Evolutionary conservation across 352 stramenopile genomes (phyloP).

Genomic region (Phytophthora europaea): DNA sequence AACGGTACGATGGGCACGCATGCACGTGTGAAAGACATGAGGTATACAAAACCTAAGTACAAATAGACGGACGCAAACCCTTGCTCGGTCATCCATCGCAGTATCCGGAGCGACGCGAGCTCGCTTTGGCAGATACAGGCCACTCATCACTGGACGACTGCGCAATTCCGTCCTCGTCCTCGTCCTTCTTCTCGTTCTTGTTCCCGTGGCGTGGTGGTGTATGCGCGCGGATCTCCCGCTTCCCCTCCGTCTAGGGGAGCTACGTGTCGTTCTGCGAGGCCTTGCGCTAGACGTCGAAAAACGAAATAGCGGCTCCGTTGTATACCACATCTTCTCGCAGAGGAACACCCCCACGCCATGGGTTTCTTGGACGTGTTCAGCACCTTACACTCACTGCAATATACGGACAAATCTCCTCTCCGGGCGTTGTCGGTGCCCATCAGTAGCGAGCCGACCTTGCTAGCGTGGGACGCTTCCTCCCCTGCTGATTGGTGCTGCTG

Average conservation of each 20-base stretch:
- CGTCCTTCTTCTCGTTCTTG: not conserved
- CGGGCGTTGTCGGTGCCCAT: no score
- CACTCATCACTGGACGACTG: not conserved
- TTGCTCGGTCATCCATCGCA: not conserved
- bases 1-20: not conserved
- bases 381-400: no score
- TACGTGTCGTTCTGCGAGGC: not conserved
- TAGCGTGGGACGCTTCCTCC: no score
- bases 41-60: not conserved
- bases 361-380: not conserved
- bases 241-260: constrained; percentile 1
- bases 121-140: not conserved
- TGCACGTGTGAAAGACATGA: not conserved
- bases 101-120: not conserved
- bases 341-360: not conserved
- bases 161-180: not conserved
- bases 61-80: not conserved
- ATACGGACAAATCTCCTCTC: no score
- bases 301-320: not conserved
- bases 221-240: not conserved
- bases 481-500: no score
- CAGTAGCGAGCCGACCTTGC: no score
- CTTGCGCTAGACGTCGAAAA: no score
- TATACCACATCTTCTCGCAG: not conserved
- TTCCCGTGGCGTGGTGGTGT: no score